phyloP scores from a whole-genome alignment of 805 yeast genomes.

The Ogataea parapolymorpha region DNA sequence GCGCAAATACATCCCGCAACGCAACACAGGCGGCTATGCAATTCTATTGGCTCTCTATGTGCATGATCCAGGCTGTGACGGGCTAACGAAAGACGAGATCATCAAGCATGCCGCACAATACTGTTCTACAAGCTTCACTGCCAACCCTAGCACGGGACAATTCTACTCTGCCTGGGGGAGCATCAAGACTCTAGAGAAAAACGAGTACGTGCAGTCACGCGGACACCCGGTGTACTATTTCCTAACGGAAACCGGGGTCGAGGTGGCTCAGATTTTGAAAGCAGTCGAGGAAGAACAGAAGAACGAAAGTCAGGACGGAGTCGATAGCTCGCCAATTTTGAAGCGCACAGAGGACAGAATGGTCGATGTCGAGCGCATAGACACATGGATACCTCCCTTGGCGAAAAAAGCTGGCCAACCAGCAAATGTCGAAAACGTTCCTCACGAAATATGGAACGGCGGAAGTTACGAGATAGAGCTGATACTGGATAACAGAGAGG shows the following conservation, averaged over 20 bases:
- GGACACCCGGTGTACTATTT: conserved; percentile 61
- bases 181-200: conserved; percentile 56
- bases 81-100: conserved; percentile 62
- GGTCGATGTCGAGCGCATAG: conserved; percentile 1
- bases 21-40: conserved; percentile 83
- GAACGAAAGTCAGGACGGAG: conserved; percentile 2
- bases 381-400: conserved; percentile 6
- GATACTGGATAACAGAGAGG: conserved; percentile 78
- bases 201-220: conserved; percentile 51
- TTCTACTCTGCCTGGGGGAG: conserved; percentile 76
- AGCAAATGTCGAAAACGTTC: conserved; percentile 2
- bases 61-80: conserved; percentile 46
- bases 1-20: conserved; percentile 61
- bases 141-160: conserved; percentile 59
- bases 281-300: conserved; percentile 37
- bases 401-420: conserved; percentile 1
- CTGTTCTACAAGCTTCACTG: conserved; percentile 54
- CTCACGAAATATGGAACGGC: conserved; percentile 57
- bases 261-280: conserved; percentile 56
- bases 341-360: conserved; percentile 4
- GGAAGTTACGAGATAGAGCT: conserved; percentile 59
- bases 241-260: conserved; percentile 67
- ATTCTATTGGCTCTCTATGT: conserved; percentile 59
- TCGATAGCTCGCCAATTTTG: conserved; percentile 16
- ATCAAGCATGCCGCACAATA: conserved; percentile 49